phyloP scores from a whole-genome alignment of 1,284 basidiomycete genomes.

The Sphaerobolus stellatus region DNA sequence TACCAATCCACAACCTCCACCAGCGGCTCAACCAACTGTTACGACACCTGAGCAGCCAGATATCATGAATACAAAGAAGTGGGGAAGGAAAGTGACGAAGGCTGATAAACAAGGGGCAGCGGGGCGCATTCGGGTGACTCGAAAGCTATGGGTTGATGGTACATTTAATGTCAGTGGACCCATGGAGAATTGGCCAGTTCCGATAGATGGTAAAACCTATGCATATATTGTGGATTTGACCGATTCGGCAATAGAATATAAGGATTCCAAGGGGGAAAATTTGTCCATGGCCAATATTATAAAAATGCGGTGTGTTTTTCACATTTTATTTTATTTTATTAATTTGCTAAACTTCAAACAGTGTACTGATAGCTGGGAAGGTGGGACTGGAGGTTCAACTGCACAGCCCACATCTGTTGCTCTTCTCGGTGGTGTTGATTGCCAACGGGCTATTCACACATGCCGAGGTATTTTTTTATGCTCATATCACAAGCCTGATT shows the following conservation, averaged over 20 bases:
- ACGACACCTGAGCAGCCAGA: too few relatives aligned
- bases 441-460: neutral
- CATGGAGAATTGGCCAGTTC: neutral
- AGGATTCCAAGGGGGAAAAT: neutral
- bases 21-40: too few relatives aligned
- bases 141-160: too few relatives aligned
- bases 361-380: slow-evolving; percentile 1
- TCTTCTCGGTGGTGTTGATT: neutral
- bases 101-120: too few relatives aligned
- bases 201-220: neutral
- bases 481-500: neutral
- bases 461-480: neutral
- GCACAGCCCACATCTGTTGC: neutral
- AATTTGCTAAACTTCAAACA: too few relatives aligned
- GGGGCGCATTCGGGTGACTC: too few relatives aligned
- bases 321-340: too few relatives aligned
- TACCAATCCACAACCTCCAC: too few relatives aligned
- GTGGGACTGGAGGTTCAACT: neutral
- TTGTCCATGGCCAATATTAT: neutral
- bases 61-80: too few relatives aligned
- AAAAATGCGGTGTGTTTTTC: too few relatives aligned
- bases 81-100: too few relatives aligned
- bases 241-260: neutral
- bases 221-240: neutral
- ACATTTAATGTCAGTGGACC: too few relatives aligned